A percentile compares a stretch with the other conserved stretches of the same genome.
Conservation (phyloP, 768 basidiomycete genomes). For the Trametes coccinea region DNA sequence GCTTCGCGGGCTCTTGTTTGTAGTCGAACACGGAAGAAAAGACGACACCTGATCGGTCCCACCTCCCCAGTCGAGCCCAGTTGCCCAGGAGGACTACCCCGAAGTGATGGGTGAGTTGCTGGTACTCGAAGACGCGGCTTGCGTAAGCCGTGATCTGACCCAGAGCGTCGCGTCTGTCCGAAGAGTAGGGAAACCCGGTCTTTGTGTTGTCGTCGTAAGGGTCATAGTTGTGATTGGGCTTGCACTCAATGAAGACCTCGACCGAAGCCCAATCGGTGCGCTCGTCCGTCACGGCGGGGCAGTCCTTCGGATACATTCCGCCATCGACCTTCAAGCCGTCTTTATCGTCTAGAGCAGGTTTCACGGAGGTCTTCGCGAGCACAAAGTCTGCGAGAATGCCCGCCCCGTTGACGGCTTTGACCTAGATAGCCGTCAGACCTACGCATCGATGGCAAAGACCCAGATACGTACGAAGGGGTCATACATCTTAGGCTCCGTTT, state of each 20-base stretch:
- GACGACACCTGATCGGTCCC: conserved; percentile 1
- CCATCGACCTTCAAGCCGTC: background rate
- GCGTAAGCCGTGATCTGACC: conserved; percentile 2
- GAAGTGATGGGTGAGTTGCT: conserved; percentile 10
- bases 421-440: no score
- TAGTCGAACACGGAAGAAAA: background rate
- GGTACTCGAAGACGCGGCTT: background rate
- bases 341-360: no score
- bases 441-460: no score
- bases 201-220: background rate
- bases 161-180: background rate
- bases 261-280: background rate
- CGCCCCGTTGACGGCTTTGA: no score
- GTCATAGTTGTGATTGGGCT: background rate
- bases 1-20: background rate
- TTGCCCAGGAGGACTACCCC: background rate
- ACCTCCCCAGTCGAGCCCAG: background rate
- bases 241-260: conserved; percentile 1
- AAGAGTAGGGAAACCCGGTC: background rate
- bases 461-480: no score
- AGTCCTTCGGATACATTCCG: background rate
- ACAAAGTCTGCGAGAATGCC: no score
- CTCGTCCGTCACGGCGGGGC: background rate
- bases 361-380: no score
- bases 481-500: no score